These are phyloP conservation scores for Penstemon davidsonii DNA, from an alignment of 257 asterid genomes.

Conservation along the genomic window DNA sequence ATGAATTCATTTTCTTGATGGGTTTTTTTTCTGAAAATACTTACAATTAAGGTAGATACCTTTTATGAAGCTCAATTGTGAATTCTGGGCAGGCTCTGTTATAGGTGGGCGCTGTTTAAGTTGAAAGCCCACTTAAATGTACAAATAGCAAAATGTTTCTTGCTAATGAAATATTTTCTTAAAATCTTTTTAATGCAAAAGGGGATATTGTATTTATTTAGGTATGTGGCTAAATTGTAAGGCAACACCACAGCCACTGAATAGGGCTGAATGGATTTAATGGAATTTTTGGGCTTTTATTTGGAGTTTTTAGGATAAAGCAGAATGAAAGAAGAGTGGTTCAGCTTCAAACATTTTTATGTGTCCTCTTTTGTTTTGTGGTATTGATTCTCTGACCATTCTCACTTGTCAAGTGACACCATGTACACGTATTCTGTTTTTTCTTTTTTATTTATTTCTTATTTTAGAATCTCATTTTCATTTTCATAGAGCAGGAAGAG, in stretches of 20 bases:
- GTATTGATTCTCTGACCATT: conserved; percentile 13
- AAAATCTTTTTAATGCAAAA: not conserved
- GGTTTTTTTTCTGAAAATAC: not conserved
- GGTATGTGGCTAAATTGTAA: conserved; percentile 37
- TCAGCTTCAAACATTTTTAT: conserved; percentile 38
- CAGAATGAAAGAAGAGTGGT: conserved; percentile 42
- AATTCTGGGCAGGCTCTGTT: conserved; percentile 11
- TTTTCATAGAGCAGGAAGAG: no score
- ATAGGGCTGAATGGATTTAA: conserved; percentile 40
- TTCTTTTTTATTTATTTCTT: not conserved
- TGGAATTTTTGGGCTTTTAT: conserved; percentile 25
- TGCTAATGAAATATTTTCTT: not conserved
- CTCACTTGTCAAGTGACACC: not conserved
- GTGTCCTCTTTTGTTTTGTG: conserved; percentile 18
- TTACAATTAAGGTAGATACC: conserved; percentile 24
- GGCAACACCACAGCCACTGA: conserved; percentile 62
- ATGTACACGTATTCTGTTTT: not conserved
- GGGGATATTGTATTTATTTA: conserved; percentile 27
- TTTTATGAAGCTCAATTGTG: conserved; percentile 10
- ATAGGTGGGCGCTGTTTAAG: conserved; percentile 31
- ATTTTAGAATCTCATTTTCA: no score
- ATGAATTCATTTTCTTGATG: not conserved
- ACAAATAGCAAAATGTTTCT: not conserved
- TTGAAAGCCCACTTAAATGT: conserved; percentile 23
- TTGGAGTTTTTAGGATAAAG: conserved; percentile 46